Evolutionary conservation across 768 basidiomycete genomes (phyloP).

Genomic region (Serendipita indica): DNA sequence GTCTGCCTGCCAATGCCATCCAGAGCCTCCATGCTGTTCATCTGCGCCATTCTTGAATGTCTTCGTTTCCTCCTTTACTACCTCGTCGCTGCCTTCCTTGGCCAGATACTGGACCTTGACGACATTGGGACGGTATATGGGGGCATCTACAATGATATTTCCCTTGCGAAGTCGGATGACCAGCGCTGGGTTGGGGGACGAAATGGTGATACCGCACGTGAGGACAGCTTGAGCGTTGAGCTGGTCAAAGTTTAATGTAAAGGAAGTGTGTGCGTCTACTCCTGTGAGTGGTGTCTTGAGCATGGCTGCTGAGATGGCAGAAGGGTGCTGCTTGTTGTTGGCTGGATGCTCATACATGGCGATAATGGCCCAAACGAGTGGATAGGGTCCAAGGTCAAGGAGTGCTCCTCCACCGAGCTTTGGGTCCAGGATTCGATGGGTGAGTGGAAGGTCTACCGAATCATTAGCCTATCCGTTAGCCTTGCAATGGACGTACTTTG

Average conservation of each 20-base stretch:
- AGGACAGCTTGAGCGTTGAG: conserved; percentile 60
- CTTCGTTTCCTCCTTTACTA: conserved; percentile 28
- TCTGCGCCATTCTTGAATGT: not conserved
- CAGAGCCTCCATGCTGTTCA: conserved; percentile 48
- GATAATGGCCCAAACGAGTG: conserved; percentile 67
- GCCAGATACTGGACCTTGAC: conserved; percentile 51
- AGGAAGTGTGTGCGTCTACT: conserved; percentile 65
- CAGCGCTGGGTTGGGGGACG: conserved; percentile 35
- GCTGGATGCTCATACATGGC: conserved; percentile 62
- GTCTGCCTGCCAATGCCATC: conserved; percentile 79
- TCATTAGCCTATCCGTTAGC: not conserved
- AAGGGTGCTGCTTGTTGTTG: conserved; percentile 47
- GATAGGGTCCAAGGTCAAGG: conserved; percentile 75
- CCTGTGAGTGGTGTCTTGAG: conserved; percentile 61
- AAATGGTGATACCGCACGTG: conserved; percentile 48
- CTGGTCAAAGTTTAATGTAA: conserved; percentile 53
- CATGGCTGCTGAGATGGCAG: conserved; percentile 51
- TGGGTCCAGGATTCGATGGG: conserved; percentile 67
- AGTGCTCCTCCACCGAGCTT: conserved; percentile 67
- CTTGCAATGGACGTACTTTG: not conserved
- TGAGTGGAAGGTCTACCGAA: conserved; percentile 41
- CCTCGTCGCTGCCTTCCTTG: conserved; percentile 29
- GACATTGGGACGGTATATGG: conserved; percentile 50
- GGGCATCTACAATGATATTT: conserved; percentile 44
- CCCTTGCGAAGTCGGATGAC: conserved; percentile 64